Evolutionary conservation across 2,329 filamentous ascomycete genomes (phyloP), one percentile per base, ranked within the genome.

Genomic region (Paraphoma chrysanthemicola): DNA sequence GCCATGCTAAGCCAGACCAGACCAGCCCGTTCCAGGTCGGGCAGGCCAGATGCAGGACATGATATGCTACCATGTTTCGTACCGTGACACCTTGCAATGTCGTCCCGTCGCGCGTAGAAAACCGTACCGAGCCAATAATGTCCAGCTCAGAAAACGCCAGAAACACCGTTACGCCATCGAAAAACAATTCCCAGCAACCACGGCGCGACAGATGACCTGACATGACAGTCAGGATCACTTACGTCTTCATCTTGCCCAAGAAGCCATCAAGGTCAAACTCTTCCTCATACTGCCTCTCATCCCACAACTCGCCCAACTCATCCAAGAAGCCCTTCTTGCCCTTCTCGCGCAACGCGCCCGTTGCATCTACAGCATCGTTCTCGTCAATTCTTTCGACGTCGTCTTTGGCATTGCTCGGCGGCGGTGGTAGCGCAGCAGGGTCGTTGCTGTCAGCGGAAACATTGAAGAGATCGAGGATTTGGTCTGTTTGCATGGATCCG

Each of bases 311-410:
- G 55, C 92, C 94, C 55, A 99, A 79, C 72, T 98, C 95, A 74
- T 99, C 95, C 60, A 98, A 80, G 86, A 94, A 97, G 6, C 93
- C 90, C 83, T 97, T 97, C 84, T 97, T 97, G 56, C 95, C 95
- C 69, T 96, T 96, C 77, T 96, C 92, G 64, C 92, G 85, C 51
- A 98, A 89, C 68, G 98, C 92, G 46, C 95, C 95, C 23, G 91
- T 93, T 60, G 96, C 93, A 66, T 83, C 81, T 5, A 83, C 80
- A 48, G 94, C 87, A 70, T 98, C 94, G 55, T 97, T 92, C 86
- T 97, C 81, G 43, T 79, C 93, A 66, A 97, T 93, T 63, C 91
- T 33, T 6, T 53, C 89, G 44, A 88, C 83, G 39, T 86, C 88
- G 46, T 86, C 88, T 51, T 87, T 85, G 29, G 85, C 80, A 67